Conservation (phyloP, 1,284 basidiomycete species). For the Cryptococcus maquisensis region DNA sequence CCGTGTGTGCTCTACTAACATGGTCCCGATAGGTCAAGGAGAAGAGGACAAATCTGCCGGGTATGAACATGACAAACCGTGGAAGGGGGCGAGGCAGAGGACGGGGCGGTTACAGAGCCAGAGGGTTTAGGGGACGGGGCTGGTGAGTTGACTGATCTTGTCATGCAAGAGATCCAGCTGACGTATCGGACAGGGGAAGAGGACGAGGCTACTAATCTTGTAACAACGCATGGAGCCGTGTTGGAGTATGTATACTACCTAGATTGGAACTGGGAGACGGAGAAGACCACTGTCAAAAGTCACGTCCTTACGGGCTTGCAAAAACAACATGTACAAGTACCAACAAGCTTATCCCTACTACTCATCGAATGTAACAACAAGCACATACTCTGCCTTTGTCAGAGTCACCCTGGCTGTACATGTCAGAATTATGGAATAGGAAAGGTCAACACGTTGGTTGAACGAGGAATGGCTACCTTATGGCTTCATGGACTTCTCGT, state of each 20-base stretch:
- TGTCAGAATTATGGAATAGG: too few species aligned
- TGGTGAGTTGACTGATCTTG: conserved; percentile 56
- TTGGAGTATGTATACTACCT: not conserved
- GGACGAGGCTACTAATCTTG: conserved; percentile 9
- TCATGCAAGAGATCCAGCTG: not conserved
- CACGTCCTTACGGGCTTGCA: too few species aligned
- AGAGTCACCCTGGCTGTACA: too few species aligned
- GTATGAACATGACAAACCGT: conserved; percentile 61
- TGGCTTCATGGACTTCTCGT: too few species aligned
- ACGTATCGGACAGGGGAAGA: conserved; percentile 8
- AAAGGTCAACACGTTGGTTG: too few species aligned
- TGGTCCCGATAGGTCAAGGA: conserved; percentile 64
- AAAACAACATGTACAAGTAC: too few species aligned
- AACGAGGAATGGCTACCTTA: too few species aligned
- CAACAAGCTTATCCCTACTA: too few species aligned
- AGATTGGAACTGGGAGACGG: not conserved
- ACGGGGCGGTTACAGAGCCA: conserved; percentile 31
- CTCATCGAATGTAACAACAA: too few species aligned
- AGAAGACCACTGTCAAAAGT: not conserved
- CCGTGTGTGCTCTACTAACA: not conserved
- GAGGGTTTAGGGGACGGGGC: conserved; percentile 71
- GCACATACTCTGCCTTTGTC: too few species aligned
- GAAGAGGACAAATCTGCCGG: conserved; percentile 89
- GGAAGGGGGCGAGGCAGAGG: conserved; percentile 61
- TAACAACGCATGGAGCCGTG: not conserved